Base-by-base conservation (phyloP, 139 green algal species). In the Coelastrella sp. region DNA sequence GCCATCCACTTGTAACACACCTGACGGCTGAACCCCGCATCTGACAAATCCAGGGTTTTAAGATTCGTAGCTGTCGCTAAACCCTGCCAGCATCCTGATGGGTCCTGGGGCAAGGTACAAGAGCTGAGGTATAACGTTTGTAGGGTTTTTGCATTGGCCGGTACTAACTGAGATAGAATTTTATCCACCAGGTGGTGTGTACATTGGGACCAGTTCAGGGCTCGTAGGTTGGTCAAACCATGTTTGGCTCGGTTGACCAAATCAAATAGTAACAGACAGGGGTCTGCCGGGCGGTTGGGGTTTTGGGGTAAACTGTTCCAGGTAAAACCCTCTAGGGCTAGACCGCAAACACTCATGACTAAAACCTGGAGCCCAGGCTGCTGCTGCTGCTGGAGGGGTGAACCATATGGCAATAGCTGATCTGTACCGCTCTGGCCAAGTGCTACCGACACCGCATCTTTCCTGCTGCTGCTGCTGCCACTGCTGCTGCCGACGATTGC, bases 11-110 rank as follows among this genome's bases (percentile, higher is more conserved):
- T 47, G 32, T 47, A 47, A 47, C 32, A 47, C 32, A 47, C 32
- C 10, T 64, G 56, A 57, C 66, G 23, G 19, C 83, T 80, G 14
- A 88, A 88, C 68, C 83, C 85, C 20, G 4, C 22, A 14, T 90
- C 3, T 2, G 23, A 74, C n/a, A 90, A 19, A 59, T 76, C 73
- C 22, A 83, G 74, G 22, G 22, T 20, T 23, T 32, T 90, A 14
- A 83, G 60, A 57, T n/a, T n/a, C 77, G 85, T 83, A 7, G 85
- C 85, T 14, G 85, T 68, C 57, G 83, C 68, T 54, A 88, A 23
- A 32, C 83, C 66, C 83, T 88, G 83, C 83, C 83, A 88, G 68
- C 83, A 88, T 10, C 14, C n/a, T 19, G 83, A n/a, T 5, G 66
- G 68, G 74, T 65, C 68, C 23, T 32, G 19, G 16, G 83, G 66